Base-by-base conservation (phyloP, 331 rosid genomes). In the Quercus lobata region DNA sequence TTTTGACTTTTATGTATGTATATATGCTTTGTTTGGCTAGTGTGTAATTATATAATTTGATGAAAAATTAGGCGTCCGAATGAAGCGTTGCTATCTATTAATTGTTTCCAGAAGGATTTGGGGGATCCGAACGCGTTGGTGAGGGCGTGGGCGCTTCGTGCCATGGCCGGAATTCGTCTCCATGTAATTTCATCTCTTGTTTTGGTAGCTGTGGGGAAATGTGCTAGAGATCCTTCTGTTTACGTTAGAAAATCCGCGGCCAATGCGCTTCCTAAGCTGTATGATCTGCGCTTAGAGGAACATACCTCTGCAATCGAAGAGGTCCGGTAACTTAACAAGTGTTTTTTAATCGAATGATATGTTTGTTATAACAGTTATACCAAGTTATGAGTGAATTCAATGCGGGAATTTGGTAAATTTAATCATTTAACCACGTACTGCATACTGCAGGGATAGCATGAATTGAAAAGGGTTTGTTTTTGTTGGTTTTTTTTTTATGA, bases 71-170 rank as follows among this genome's bases (percentile, higher is more conserved):
- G 99, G 98, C 97, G 93, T 79, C 98, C 98, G 61, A 90, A 91
- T 79, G 99, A 96, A 86, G 99, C 91, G 1, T 87, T 96, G 92
- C 84, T 96, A 54, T 96, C 99, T 2, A 96, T 96, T 73, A 93
- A 96, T 88, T 96, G 81, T 77, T 96, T 96, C 83, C 99, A 96
- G 72, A 96, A 88, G 89, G 99, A 96, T 78, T 79, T 96, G 53
- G 97, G 91, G 78, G 98, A 96, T 83, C 82, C 90, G 12, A 96
- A 89, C 60, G 93, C 99, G 0, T 84, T 93, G 72, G 98, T 96
- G 76, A 91, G 99, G 87, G 99, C 97, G 4, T 96, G 98, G 97
- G 99, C 99, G 22, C 85, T 93, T 71, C 94, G 98, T 58, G 88
- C 99, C 65, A 89, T 96, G 98, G 98, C 99, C 0, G 98, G 99